These are phyloP conservation scores for Leptographium wingfieldii DNA, from an alignment of 2,329 filamentous ascomycete species.

Conservation along the genomic window DNA sequence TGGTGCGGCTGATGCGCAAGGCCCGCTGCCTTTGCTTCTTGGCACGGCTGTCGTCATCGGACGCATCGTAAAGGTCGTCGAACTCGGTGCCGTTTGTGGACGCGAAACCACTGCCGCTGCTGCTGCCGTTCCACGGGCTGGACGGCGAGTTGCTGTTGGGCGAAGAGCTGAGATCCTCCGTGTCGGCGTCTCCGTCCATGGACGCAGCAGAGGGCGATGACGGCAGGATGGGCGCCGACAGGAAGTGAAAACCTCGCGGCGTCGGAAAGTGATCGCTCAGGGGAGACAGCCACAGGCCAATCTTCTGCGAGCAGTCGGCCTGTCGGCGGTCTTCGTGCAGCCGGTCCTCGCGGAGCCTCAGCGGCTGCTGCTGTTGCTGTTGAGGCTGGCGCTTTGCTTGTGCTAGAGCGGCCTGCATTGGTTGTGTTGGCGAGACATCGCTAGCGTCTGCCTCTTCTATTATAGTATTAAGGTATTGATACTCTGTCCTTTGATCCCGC, in stretches of 20 bases:
- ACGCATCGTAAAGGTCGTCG: slow-evolving; percentile 78
- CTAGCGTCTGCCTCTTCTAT: slow-evolving; percentile 32
- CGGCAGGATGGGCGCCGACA: slow-evolving; percentile 48
- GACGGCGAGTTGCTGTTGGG: slow-evolving; percentile 12
- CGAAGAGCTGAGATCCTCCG: slow-evolving; percentile 18
- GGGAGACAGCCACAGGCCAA: slow-evolving; percentile 46
- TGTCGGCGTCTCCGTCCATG: slow-evolving; percentile 28
- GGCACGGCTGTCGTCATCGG: slow-evolving; percentile 52
- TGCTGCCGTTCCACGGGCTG: slow-evolving; percentile 45
- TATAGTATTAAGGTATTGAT: slow-evolving; percentile 49
- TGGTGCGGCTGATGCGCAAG: slow-evolving; percentile 23
- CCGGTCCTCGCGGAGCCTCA: slow-evolving; percentile 29
- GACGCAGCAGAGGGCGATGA: slow-evolving; percentile 46
- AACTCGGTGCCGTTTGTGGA: slow-evolving; percentile 58
- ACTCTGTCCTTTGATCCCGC: slow-evolving; percentile 42
- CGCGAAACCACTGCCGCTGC: slow-evolving; percentile 26
- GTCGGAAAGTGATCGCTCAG: slow-evolving; percentile 57
- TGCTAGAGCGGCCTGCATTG: not conserved
- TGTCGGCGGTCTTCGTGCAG: slow-evolving; percentile 5
- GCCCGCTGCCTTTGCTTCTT: slow-evolving; percentile 30
- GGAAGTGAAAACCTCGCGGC: slow-evolving; percentile 53
- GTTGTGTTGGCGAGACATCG: slow-evolving; percentile 7
- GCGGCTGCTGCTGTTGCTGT: not conserved
- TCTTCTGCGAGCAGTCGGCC: slow-evolving; percentile 29
- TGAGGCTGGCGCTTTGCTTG: not conserved